These are phyloP conservation scores for Penicillium dipodomyicola DNA, from an alignment of 495 filamentous ascomycete species.

Conservation along the genomic window DNA sequence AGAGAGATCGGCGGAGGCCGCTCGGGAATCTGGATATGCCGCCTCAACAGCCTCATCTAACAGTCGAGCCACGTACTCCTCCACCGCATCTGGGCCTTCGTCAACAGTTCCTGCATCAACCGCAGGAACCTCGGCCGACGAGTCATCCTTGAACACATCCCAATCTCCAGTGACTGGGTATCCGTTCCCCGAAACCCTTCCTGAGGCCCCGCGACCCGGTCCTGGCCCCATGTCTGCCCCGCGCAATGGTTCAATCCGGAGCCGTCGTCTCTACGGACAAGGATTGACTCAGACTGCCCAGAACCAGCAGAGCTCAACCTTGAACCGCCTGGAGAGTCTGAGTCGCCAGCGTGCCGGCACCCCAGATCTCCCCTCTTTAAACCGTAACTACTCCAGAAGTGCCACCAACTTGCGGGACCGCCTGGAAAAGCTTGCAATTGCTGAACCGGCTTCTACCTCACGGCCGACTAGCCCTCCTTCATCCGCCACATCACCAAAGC, in stretches of 20 bases:
- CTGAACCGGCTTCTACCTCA: slow-evolving; percentile 35
- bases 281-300: slow-evolving; percentile 75
- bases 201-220: slow-evolving; percentile 15
- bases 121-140: slow-evolving; percentile 91
- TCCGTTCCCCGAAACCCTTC: slow-evolving; percentile 21
- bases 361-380: slow-evolving; percentile 38
- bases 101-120: slow-evolving; percentile 74
- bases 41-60: slow-evolving; percentile 63
- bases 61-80: slow-evolving; percentile 82
- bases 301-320: slow-evolving; percentile 73
- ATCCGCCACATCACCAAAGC: slow-evolving; percentile 38
- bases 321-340: slow-evolving; percentile 78
- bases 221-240: slow-evolving; percentile 26
- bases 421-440: slow-evolving; percentile 50
- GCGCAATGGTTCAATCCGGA: slow-evolving; percentile 58
- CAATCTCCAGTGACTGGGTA: slow-evolving; percentile 25
- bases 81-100: slow-evolving; percentile 71
- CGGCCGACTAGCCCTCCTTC: slow-evolving; percentile 54
- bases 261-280: slow-evolving; percentile 80
- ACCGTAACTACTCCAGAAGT: slow-evolving; percentile 51
- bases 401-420: slow-evolving; percentile 56
- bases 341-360: slow-evolving; percentile 47
- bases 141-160: slow-evolving; percentile 57
- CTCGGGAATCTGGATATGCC: slow-evolving; percentile 54
- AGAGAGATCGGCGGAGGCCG: slow-evolving; percentile 31